Conservation (phyloP, 2,329 filamentous ascomycete species). For the Colletotrichum graminicola region DNA sequence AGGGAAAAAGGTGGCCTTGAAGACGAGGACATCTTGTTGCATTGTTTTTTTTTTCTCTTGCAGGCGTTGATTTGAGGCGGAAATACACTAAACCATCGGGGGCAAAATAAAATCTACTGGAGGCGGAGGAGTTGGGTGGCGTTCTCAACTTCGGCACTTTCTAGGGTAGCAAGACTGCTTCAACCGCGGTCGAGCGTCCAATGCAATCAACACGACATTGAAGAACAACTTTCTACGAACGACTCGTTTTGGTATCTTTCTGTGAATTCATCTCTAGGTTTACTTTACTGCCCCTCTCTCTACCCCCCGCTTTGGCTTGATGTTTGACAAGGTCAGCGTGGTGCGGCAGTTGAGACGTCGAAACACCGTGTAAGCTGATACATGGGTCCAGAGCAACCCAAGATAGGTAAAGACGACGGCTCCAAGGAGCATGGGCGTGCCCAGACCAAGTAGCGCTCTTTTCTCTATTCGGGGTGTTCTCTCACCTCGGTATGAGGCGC, state of each 20-base stretch:
- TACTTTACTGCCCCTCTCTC: no score
- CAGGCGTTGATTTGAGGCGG: constrained; percentile 49
- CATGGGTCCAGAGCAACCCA: background rate
- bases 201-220: constrained; percentile 36
- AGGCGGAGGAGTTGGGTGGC: constrained; percentile 46
- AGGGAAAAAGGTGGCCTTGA: constrained; percentile 43
- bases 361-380: background rate
- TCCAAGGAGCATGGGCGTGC: background rate
- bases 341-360: background rate
- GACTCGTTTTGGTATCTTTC: no score
- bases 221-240: background rate
- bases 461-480: background rate
- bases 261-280: background rate
- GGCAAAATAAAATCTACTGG: constrained; percentile 37
- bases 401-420: background rate
- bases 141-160: constrained; percentile 44
- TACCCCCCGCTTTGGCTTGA: background rate
- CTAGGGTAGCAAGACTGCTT: constrained; percentile 38
- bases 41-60: constrained; percentile 47
- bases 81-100: constrained; percentile 32
- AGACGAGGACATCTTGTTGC: constrained; percentile 46
- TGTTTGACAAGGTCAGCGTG: background rate
- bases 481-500: background rate
- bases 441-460: background rate
- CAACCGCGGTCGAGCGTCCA: constrained; percentile 38